These are phyloP conservation scores for Nepenthes alata DNA, from an alignment of 179 eudicot genomes.

Conservation along the genomic window DNA sequence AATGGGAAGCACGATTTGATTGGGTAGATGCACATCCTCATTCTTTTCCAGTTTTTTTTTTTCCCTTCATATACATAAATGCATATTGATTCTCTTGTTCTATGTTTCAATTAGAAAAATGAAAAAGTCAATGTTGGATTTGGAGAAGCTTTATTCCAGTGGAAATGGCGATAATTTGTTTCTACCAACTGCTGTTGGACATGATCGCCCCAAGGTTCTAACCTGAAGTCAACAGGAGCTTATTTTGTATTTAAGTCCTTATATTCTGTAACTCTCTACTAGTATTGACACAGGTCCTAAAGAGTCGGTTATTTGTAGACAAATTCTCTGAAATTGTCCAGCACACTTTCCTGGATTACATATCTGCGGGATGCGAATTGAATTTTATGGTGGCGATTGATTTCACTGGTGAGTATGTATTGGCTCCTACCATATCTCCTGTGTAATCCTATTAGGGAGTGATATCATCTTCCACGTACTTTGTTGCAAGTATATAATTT, in stretches of 20 bases:
- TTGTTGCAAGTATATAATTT: not conserved
- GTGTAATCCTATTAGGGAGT: not conserved
- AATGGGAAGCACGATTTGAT: slow-evolving; percentile 84
- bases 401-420: slow-evolving; percentile 63
- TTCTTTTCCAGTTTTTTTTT: slow-evolving; percentile 1
- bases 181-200: slow-evolving; percentile 43
- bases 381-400: slow-evolving; percentile 98
- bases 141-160: slow-evolving; percentile 59
- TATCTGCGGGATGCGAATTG: slow-evolving; percentile 78
- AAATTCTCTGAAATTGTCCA: slow-evolving; percentile 59
- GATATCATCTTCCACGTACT: no score
- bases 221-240: slow-evolving; percentile 4
- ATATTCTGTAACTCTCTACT: slow-evolving; percentile 9
- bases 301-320: slow-evolving; percentile 78
- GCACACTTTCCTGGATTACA: slow-evolving; percentile 81
- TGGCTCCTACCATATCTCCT: not conserved
- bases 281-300: slow-evolving; percentile 48
- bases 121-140: slow-evolving; percentile 57
- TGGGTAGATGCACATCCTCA: slow-evolving; percentile 42
- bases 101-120: slow-evolving; percentile 40
- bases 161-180: slow-evolving; percentile 52
- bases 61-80: slow-evolving; percentile 8
- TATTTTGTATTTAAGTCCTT: slow-evolving; percentile 9
- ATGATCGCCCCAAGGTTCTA: slow-evolving; percentile 60
- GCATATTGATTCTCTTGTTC: slow-evolving; percentile 9